Percentiles rank a stretch among this genome's conserved stretches.
Evolutionary conservation across 2,329 filamentous ascomycete genomes (phyloP).

Genomic region (Leptographium flavum): DNA sequence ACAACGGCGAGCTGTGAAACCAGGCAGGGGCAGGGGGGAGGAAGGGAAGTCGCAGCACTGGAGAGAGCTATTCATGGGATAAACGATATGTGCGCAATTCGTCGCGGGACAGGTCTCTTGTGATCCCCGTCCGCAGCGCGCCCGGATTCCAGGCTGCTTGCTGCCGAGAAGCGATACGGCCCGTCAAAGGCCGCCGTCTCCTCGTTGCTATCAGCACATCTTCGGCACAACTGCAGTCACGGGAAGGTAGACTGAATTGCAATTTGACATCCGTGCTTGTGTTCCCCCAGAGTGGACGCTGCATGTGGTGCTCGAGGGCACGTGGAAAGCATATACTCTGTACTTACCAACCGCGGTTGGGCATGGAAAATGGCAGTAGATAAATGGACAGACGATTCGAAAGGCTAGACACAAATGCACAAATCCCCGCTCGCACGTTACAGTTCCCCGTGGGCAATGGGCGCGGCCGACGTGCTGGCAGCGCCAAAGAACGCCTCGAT

Average conservation of each 20-base stretch:
- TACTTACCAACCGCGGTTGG: neutral
- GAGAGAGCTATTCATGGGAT: no score
- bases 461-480: neutral
- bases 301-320: no score
- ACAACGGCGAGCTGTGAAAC: constrained; percentile 34
- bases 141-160: constrained; percentile 24
- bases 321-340: neutral
- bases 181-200: neutral
- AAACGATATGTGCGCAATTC: constrained; percentile 19
- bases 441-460: constrained; percentile 18
- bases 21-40: no score
- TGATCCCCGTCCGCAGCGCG: constrained; percentile 12
- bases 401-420: neutral
- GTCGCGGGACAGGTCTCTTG: constrained; percentile 1
- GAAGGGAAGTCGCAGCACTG: no score
- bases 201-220: constrained; percentile 78
- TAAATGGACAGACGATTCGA: neutral
- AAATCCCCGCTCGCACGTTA: constrained; percentile 9
- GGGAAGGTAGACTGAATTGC: constrained; percentile 56
- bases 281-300: no score
- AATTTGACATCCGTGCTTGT: constrained; percentile 98
- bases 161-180: constrained; percentile 8
- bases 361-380: no score
- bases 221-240: constrained; percentile 97
- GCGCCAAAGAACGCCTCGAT: constrained; percentile 28